Conservation (phyloP, 352 stramenopile species). For the Phytophthora pisi region DNA sequence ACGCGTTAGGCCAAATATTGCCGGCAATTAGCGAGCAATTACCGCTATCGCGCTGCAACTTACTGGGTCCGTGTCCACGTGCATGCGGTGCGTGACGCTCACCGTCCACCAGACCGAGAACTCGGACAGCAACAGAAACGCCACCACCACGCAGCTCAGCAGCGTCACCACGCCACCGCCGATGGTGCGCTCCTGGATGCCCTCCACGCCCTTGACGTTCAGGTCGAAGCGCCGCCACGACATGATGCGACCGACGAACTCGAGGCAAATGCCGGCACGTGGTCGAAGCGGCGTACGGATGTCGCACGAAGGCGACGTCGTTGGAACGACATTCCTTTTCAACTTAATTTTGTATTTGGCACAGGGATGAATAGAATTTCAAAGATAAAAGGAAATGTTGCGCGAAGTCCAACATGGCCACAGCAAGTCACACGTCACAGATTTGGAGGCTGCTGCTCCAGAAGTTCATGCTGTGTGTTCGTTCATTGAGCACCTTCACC, state of each 20-base stretch:
- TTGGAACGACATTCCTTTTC: background rate
- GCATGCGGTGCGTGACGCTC: constrained; percentile 86
- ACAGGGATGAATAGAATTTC: background rate
- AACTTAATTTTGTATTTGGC: background rate
- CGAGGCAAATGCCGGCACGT: constrained; percentile 14
- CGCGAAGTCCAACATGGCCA: background rate
- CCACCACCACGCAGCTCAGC: constrained; percentile 72
- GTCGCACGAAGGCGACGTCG: background rate
- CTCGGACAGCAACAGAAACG: constrained; percentile 83
- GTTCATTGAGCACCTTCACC: background rate
- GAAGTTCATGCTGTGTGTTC: background rate
- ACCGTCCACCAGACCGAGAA: constrained; percentile 87
- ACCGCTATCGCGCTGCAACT: constrained; percentile 9
- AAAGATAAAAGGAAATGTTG: background rate
- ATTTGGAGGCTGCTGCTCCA: background rate
- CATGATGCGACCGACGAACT: constrained; percentile 21
- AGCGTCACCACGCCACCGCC: constrained; percentile 84
- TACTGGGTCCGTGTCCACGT: constrained; percentile 85
- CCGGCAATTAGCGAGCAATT: background rate
- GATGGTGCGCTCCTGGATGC: constrained; percentile 90
- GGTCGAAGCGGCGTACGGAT: background rate
- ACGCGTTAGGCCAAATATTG: constrained; percentile 19
- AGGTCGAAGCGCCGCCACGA: constrained; percentile 87
- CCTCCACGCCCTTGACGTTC: constrained; percentile 89
- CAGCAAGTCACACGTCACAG: constrained; percentile 12